Conservation (phyloP, 1,139 yeast species). For the Saccharomyces hybrid region DNA sequence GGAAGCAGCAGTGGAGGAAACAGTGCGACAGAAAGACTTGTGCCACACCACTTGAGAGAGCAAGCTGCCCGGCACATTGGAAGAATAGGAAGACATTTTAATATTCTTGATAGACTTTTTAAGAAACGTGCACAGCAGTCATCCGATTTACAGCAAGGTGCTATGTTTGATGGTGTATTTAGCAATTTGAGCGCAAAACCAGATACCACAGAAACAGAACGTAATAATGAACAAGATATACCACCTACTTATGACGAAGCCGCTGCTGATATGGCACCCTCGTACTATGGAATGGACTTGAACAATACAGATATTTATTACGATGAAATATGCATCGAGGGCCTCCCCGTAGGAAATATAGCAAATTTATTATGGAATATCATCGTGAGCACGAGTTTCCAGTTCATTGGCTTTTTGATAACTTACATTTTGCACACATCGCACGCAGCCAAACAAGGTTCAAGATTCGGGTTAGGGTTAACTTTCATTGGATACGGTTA, state of each 20-base stretch:
- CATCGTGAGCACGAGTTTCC: slow-evolving; percentile 82
- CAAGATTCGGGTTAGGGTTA: slow-evolving; percentile 88
- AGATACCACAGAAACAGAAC: slow-evolving; percentile 33
- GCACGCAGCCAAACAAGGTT: slow-evolving; percentile 95
- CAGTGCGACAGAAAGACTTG: slow-evolving; percentile 7
- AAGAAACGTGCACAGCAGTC: slow-evolving; percentile 10
- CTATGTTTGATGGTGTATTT: slow-evolving; percentile 72
- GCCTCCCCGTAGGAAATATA: slow-evolving; percentile 90
- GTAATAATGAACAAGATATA: slow-evolving; percentile 38
- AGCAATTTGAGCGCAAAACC: slow-evolving; percentile 86
- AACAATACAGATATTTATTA: slow-evolving; percentile 53
- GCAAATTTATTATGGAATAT: slow-evolving; percentile 87
- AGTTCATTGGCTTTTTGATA: slow-evolving; percentile 84
- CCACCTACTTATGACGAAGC: slow-evolving; percentile 96
- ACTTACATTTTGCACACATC: slow-evolving; percentile 91
- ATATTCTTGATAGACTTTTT: slow-evolving; percentile 34
- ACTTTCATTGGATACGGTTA: slow-evolving; percentile 76
- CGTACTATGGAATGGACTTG: slow-evolving; percentile 91
- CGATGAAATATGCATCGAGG: slow-evolving; percentile 91
- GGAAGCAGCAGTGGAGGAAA: slow-evolving; percentile 1
- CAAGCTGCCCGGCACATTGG: slow-evolving; percentile 22
- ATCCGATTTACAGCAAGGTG: slow-evolving; percentile 18
- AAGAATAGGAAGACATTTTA: slow-evolving; percentile 31
- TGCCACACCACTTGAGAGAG: slow-evolving; percentile 15
- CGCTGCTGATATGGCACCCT: slow-evolving; percentile 90